phyloP scores from a whole-genome alignment of 164 flowering plant species.

The Pachysandra terminalis region DNA sequence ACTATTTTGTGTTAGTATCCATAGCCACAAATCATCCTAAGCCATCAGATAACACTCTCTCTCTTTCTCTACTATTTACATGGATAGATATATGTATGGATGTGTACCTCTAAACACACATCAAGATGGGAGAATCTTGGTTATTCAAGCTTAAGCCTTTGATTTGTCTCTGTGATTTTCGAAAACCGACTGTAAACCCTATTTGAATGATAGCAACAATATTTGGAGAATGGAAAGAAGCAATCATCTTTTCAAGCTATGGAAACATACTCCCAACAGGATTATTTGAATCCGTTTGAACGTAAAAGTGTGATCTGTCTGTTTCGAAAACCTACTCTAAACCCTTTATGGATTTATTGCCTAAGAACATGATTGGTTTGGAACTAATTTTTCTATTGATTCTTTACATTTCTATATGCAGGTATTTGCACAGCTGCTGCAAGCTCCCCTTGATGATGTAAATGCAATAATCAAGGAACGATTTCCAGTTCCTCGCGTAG shows the following conservation, averaged over 20 bases:
- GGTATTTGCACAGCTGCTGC: slow-evolving; percentile 82
- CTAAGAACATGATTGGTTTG: not conserved
- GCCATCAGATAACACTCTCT: not conserved
- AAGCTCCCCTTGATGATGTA: slow-evolving; percentile 77
- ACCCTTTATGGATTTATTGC: not conserved
- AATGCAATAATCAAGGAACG: slow-evolving; percentile 76
- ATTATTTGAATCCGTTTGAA: too few relatives aligned
- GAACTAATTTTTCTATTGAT: not conserved
- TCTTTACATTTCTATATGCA: slow-evolving; percentile 24
- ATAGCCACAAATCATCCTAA: not conserved
- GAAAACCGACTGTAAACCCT: too few relatives aligned
- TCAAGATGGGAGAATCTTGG: too few relatives aligned
- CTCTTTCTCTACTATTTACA: too few relatives aligned
- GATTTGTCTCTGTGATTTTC: not conserved
- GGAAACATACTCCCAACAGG: too few relatives aligned
- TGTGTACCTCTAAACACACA: too few relatives aligned
- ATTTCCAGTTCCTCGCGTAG: slow-evolving; percentile 90
- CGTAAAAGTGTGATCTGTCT: too few relatives aligned
- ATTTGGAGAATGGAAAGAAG: too few relatives aligned
- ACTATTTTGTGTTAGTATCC: not conserved
- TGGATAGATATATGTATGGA: too few relatives aligned
- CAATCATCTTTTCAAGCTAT: too few relatives aligned
- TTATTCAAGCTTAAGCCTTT: not conserved
- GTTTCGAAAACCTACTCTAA: too few relatives aligned
- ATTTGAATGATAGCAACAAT: too few relatives aligned